Evolutionary conservation across 305 asterid genomes (phyloP), one percentile per base, ranked within the genome.

Genomic region (Nicotiana rustica): DNA sequence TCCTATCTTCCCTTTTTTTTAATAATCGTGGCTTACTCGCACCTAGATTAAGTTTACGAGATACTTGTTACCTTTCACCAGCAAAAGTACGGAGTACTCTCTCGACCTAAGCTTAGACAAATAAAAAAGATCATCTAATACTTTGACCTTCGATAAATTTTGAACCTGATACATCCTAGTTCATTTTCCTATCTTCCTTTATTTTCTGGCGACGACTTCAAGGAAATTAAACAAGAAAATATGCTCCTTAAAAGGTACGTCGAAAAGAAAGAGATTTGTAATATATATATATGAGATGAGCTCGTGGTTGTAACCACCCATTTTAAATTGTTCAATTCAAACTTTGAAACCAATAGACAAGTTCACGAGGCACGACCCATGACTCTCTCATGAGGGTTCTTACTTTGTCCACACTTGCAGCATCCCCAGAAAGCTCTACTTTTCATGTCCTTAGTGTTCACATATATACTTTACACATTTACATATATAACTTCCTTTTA

Each of bases 281-380:
- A 41, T 64, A 64, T 61, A 31, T 31, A 31, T 49, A 49, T 66
- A 31, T 64, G 33, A 31, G 8, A 65, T 65, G 36, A 65, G 69
- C 38, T 67, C 75, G 17, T 67, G 25, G 52, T 33, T 17, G 36
- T 17, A 67, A 67, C 52, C 0, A 67, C 25, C 52, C 25, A 67
- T 17, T 35, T 67, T 3, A 3, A 35, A 17, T 52, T 67, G 75
- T 67, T 67, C 47, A 66, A 67, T 67, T 67, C 52, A 67, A 67
- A 67, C 52, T 67, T 31, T 19, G n/a, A 29, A 33, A 67, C 52
- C 25, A 67, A 13, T 67, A 67, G 55, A 67, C 76, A 67, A 67
- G 76, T 67, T 67, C 76, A 67, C 55, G 76, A 67, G 76, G 76
- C 55, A 67, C 52, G 52, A 35, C 76, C 76, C 76, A 67, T 17